A percentile compares a stretch with the other conserved stretches of the same genome.
Conservation (phyloP, 2,329 filamentous ascomycete species). For the Grosmannia serpens region DNA sequence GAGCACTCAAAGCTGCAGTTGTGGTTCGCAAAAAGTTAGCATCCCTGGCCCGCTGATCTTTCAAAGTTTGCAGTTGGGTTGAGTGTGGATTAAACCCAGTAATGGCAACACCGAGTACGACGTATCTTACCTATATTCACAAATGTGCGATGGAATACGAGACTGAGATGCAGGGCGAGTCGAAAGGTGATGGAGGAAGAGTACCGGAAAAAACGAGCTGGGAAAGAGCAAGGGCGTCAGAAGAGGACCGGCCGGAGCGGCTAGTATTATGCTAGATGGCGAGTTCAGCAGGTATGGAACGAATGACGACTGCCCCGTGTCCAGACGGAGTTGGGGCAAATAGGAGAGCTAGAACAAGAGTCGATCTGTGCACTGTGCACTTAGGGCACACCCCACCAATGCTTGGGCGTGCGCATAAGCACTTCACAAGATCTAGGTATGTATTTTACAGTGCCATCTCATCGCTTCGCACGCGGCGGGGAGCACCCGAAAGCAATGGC, state of each 20-base stretch:
- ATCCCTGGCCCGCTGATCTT: neutral
- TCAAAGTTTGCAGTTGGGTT: neutral
- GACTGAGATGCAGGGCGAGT: neutral
- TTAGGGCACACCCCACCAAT: conserved; percentile 1
- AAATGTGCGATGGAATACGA: neutral
- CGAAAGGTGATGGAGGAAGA: neutral
- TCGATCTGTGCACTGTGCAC: conserved; percentile 1
- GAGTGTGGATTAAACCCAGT: neutral
- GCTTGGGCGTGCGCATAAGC: neutral
- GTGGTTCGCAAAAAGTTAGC: neutral
- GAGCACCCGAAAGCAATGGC: neutral
- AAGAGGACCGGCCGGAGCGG: neutral
- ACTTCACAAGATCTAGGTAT: neutral
- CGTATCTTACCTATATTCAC: neutral
- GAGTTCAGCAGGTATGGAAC: conserved; percentile 1
- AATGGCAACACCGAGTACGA: neutral
- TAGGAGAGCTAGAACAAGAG: conserved; percentile 1
- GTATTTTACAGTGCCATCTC: neutral
- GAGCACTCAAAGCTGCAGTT: neutral
- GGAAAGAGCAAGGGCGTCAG: neutral
- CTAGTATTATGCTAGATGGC: neutral
- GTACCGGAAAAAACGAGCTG: neutral
- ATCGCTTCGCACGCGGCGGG: neutral
- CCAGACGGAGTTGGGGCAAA: conserved; percentile 1
- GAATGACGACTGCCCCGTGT: conserved; percentile 10